A percentile compares a stretch with the other conserved stretches of the same genome.
phyloP scores from a whole-genome alignment of 805 yeast species.

The Cyberlindnera mississippiensis region DNA sequence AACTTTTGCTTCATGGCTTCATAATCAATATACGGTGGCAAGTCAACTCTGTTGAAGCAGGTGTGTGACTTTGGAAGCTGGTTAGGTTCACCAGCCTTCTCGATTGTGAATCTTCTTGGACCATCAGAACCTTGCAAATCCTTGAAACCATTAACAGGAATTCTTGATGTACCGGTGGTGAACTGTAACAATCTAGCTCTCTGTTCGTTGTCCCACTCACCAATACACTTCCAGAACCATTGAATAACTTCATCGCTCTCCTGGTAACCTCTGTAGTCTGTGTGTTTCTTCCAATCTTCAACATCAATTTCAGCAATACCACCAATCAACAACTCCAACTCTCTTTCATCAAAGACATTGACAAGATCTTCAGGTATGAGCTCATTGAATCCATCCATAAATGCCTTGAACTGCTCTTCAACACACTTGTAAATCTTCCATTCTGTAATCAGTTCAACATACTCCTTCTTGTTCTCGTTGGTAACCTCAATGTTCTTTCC shows the following conservation, averaged over 20 bases:
- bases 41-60: conserved; percentile 97
- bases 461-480: conserved; percentile 92
- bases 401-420: conserved; percentile 93
- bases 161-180: conserved; percentile 98
- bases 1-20: conserved; percentile 85
- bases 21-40: conserved; percentile 87
- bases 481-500: conserved; percentile 90
- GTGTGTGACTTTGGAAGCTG: conserved; percentile 97
- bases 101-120: conserved; percentile 97
- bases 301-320: conserved; percentile 98
- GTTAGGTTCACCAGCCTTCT: conserved; percentile 91
- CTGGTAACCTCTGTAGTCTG: conserved; percentile 97
- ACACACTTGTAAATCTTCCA: conserved; percentile 94
- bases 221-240: conserved; percentile 97
- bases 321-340: conserved; percentile 92
- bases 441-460: conserved; percentile 90
- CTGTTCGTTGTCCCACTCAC: conserved; percentile 95
- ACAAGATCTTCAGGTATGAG: conserved; percentile 95
- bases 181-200: conserved; percentile 93
- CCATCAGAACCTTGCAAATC: conserved; percentile 99
- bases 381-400: conserved; percentile 96
- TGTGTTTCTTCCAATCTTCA: conserved; percentile 98
- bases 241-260: conserved; percentile 94
- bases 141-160: conserved; percentile 98
- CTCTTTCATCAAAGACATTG: conserved; percentile 96